These are phyloP conservation scores for Pyrus betulifolia DNA, from an alignment of 306 rosid species.

Conservation along the genomic window DNA sequence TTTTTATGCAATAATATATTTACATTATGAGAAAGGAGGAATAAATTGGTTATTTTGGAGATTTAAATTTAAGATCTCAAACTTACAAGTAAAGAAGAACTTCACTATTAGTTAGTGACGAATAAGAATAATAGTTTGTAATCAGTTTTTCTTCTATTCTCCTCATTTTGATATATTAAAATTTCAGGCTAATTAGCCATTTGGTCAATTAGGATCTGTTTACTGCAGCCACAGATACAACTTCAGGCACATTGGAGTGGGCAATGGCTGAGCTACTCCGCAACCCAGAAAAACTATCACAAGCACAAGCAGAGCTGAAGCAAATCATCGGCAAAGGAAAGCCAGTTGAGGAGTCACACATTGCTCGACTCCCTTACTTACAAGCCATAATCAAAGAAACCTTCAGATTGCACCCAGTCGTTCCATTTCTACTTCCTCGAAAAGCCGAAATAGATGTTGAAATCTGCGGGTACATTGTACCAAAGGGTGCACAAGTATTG, in stretches of 20 bases:
- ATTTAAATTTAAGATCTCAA: rapidly evolving
- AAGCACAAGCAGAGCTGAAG: slow-evolving; percentile 13
- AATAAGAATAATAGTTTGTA: no score
- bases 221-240: slow-evolving; percentile 18
- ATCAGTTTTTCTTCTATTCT: no score
- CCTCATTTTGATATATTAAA: background rate
- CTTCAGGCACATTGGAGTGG: slow-evolving; percentile 24
- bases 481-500: slow-evolving; percentile 21
- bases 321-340: slow-evolving; percentile 15
- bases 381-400: slow-evolving; percentile 28
- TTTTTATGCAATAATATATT: background rate
- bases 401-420: slow-evolving; percentile 11
- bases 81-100: background rate
- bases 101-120: no score
- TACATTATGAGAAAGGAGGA: rapidly evolving
- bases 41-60: rapidly evolving
- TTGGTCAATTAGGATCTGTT: slow-evolving; percentile 4
- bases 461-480: slow-evolving; percentile 1
- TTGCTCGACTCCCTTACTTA: slow-evolving; percentile 14
- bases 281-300: slow-evolving; percentile 5
- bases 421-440: slow-evolving; percentile 6
- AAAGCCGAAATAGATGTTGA: slow-evolving; percentile 13
- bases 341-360: slow-evolving; percentile 12
- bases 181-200: background rate
- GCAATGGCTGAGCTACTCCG: slow-evolving; percentile 22